Conservation (phyloP, 2,329 filamentous ascomycete species). For the Fusarium solani-melongenae region DNA sequence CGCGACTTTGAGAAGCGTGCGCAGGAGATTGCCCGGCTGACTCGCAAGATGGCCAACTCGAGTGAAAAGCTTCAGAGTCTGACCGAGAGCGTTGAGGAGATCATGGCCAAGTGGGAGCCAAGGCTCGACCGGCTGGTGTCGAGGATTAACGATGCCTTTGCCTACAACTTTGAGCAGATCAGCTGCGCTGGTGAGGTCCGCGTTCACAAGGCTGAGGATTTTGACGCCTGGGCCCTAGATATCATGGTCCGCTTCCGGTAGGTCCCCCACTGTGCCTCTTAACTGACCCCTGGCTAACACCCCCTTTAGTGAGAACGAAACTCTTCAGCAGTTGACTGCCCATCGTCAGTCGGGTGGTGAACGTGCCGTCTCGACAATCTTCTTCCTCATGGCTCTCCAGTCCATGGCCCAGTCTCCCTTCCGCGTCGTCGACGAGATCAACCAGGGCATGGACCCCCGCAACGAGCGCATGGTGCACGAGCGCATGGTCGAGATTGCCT, state of each 20-base stretch:
- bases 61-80: slow-evolving; percentile 66
- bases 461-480: slow-evolving; percentile 99
- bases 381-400: slow-evolving; percentile 98
- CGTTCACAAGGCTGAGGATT: slow-evolving; percentile 91
- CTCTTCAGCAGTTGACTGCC: slow-evolving; percentile 84
- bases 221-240: slow-evolving; percentile 92
- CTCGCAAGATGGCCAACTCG: slow-evolving; percentile 64
- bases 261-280: slow-evolving; percentile 40
- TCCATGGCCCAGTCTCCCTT: slow-evolving; percentile 94
- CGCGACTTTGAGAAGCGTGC: slow-evolving; percentile 81
- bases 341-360: slow-evolving; percentile 97
- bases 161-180: slow-evolving; percentile 93
- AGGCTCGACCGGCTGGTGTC: slow-evolving; percentile 79
- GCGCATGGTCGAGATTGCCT: slow-evolving; percentile 98
- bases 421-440: slow-evolving; percentile 99
- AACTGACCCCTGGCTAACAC: slow-evolving; percentile 12
- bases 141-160: slow-evolving; percentile 90
- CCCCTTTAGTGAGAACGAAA: slow-evolving; percentile 76
- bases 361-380: slow-evolving; percentile 95
- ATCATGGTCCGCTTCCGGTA: slow-evolving; percentile 96
- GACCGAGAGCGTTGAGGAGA: slow-evolving; percentile 67
- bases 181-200: slow-evolving; percentile 92
- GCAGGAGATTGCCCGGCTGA: slow-evolving; percentile 74
- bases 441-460: slow-evolving; percentile 98
- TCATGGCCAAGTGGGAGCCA: slow-evolving; percentile 85